These are phyloP conservation scores for Metschnikowia henanensis DNA, from an alignment of 805 yeast species.

Conservation along the genomic window DNA sequence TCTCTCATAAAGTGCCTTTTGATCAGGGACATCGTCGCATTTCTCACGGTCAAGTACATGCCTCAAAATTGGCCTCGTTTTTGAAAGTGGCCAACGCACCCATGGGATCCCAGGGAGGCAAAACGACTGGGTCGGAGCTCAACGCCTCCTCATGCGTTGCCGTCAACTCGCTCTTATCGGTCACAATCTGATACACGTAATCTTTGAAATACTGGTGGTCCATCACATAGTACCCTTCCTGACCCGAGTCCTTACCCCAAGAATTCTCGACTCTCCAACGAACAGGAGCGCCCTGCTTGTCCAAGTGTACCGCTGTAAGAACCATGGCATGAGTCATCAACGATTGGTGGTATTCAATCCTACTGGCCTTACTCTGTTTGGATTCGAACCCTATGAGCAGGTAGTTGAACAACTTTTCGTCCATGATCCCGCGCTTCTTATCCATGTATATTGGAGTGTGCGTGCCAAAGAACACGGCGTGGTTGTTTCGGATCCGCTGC, in stretches of 20 bases:
- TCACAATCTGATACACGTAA: constrained; percentile 65
- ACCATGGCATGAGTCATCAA: constrained; percentile 26
- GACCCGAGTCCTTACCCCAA: constrained; percentile 71
- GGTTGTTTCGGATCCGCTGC: constrained; percentile 15
- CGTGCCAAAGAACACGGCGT: constrained; percentile 23
- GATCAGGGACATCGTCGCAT: too few relatives aligned
- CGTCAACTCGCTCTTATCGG: constrained; percentile 33
- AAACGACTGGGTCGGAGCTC: constrained; percentile 44
- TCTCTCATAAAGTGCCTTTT: too few relatives aligned
- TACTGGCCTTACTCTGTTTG: constrained; percentile 18
- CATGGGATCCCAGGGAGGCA: constrained; percentile 81
- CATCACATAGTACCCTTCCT: constrained; percentile 69
- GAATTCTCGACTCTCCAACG: constrained; percentile 78
- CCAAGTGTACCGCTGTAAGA: constrained; percentile 21
- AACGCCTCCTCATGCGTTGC: constrained; percentile 38
- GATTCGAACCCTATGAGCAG: constrained; percentile 16
- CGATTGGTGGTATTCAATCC: constrained; percentile 21
- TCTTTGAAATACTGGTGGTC: constrained; percentile 73
- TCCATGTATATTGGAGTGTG: constrained; percentile 24
- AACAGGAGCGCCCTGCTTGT: constrained; percentile 50
- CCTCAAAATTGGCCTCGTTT: constrained; percentile 1
- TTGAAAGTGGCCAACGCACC: constrained; percentile 58
- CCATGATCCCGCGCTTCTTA: constrained; percentile 23
- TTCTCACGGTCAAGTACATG: too few relatives aligned
- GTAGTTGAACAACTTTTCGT: constrained; percentile 19